Evolutionary conservation across 148 eudicot species (phyloP).

Genomic region (Chenopodium album): DNA sequence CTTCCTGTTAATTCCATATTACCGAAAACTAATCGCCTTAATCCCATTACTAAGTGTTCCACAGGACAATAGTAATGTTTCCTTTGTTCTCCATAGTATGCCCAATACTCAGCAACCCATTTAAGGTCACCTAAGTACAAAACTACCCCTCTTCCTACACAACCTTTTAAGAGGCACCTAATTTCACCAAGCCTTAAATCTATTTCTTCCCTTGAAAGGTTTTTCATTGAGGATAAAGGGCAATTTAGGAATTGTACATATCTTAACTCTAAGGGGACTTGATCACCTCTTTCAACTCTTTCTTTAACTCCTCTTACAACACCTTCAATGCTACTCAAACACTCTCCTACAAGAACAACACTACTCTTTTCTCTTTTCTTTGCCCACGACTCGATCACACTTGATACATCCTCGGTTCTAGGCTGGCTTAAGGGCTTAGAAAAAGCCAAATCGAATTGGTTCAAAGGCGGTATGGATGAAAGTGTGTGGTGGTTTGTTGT

Average conservation of each 20-base stretch:
- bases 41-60: conserved; percentile 63
- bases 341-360: conserved; percentile 56
- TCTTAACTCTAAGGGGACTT: conserved; percentile 50
- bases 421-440: conserved; percentile 18
- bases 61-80: conserved; percentile 53
- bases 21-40: conserved; percentile 49
- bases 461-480: background rate
- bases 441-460: conserved; percentile 29
- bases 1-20: conserved; percentile 42
- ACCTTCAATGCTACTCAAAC: conserved; percentile 45
- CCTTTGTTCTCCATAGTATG: conserved; percentile 50
- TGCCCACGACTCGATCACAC: conserved; percentile 50
- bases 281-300: conserved; percentile 55
- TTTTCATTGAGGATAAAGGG: conserved; percentile 46
- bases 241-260: conserved; percentile 61
- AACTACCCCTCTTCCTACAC: conserved; percentile 66
- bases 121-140: conserved; percentile 79
- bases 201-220: conserved; percentile 59
- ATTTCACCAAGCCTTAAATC: conserved; percentile 61
- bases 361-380: conserved; percentile 54
- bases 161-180: conserved; percentile 52
- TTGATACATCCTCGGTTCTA: conserved; percentile 44
- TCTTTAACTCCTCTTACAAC: conserved; percentile 55
- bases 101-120: conserved; percentile 87
- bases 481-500: conserved; percentile 12